Percentiles rank a stretch among this genome's conserved stretches.
phyloP scores from a whole-genome alignment of 2,329 filamentous ascomycete genomes.

The Fonsecaea pedrosoi region DNA sequence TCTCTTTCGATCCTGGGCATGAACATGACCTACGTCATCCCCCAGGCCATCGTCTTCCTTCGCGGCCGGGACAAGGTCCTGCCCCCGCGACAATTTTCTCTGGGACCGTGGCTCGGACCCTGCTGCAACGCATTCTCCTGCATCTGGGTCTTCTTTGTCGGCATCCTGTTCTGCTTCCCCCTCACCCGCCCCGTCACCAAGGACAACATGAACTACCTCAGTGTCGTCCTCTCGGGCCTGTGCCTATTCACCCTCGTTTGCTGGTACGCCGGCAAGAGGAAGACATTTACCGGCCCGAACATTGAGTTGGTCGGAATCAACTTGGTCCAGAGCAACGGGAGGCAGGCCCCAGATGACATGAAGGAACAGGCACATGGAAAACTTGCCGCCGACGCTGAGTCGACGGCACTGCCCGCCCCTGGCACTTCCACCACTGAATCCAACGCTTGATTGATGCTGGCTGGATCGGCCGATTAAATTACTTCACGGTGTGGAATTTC shows the following conservation, averaged over 20 bases:
- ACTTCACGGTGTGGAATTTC: no score
- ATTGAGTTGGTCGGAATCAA: no score
- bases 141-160: slow-evolving; percentile 41
- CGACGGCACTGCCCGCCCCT: no score
- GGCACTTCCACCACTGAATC: no score
- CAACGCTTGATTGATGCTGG: no score
- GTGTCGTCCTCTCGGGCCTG: slow-evolving; percentile 45
- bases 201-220: slow-evolving; percentile 57
- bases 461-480: no score
- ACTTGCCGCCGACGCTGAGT: no score
- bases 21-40: slow-evolving; percentile 32
- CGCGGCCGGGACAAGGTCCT: slow-evolving; percentile 45
- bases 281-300: slow-evolving; percentile 15
- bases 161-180: slow-evolving; percentile 44
- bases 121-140: slow-evolving; percentile 47
- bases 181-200: slow-evolving; percentile 49
- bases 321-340: no score
- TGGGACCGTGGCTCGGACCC: slow-evolving; percentile 41
- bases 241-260: background rate
- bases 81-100: slow-evolving; percentile 35
- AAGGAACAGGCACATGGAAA: no score
- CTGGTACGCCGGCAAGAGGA: slow-evolving; percentile 21
- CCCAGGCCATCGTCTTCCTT: slow-evolving; percentile 52
- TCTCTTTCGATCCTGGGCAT: slow-evolving; percentile 38
- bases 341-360: no score